Conservation (phyloP, 768 basidiomycete genomes). For the Ramaria sp. region DNA sequence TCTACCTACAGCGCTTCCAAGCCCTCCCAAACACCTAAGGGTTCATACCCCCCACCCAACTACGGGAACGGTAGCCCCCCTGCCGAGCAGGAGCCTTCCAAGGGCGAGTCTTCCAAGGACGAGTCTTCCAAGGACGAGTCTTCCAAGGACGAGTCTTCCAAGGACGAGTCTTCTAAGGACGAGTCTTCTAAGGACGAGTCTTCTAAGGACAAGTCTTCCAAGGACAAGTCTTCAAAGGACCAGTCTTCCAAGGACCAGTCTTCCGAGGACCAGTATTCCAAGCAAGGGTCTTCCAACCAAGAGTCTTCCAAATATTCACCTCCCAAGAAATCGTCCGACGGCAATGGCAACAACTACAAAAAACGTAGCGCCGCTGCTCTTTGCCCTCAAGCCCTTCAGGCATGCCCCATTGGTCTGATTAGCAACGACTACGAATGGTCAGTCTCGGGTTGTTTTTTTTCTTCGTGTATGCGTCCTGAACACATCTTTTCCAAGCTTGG, state of each 20-base stretch:
- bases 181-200: too few species aligned
- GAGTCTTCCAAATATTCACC: too few species aligned
- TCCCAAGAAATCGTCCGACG: neutral
- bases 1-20: slow-evolving; percentile 16
- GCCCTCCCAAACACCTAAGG: slow-evolving; percentile 7
- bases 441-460: neutral
- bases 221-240: too few species aligned
- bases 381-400: slow-evolving; percentile 45
- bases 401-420: slow-evolving; percentile 42
- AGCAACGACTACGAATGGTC: slow-evolving; percentile 43
- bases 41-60: slow-evolving; percentile 2
- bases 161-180: too few species aligned
- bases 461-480: neutral
- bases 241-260: too few species aligned
- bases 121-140: too few species aligned
- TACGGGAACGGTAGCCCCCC: neutral
- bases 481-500: slow-evolving; percentile 26
- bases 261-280: too few species aligned
- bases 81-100: neutral
- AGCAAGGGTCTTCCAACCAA: neutral
- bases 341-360: slow-evolving; percentile 3
- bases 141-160: too few species aligned
- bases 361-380: slow-evolving; percentile 28
- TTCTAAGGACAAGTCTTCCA: too few species aligned
- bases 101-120: too few species aligned